Base-by-base conservation (phyloP, 164 flowering plant species). In the Umbellularia californica region DNA sequence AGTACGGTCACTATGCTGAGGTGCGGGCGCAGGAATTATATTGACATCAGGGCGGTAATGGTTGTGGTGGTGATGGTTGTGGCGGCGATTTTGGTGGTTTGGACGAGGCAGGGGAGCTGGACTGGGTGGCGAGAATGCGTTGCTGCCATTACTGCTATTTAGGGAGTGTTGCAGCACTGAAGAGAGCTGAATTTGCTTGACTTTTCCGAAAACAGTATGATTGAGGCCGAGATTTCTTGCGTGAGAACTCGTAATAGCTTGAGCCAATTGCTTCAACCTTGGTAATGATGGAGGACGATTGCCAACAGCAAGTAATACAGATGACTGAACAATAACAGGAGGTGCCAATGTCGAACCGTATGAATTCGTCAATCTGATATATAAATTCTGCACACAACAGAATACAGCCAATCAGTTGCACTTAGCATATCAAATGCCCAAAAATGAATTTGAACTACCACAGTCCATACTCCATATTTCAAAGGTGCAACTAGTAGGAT, bases 201-300 rank as follows among this genome's bases (percentile, higher is more conserved):
- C 98, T 81, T 75, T 88, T 58, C 98, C 98, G 82, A 93, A 93
- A 7, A 84, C 90, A 20, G 90, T 85, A 71, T 92, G 82, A 77
- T 89, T 88, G 63, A 93, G 90, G 70, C 98, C 98, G 58, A 93
- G 98, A 77, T 93, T 93, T 81, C 74, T 83, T 35, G 90, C 79
- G 76, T 84, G 88, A 65, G 97, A 87, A 70, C 86, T 87, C 1
- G 82, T 83, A 72, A 94, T 91, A 30, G 92, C 87, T 77, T 89
- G 90, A 77, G 96, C 97, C 78, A 94, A 81, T 80, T 94, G 95
- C 84, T 91, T 94, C 70, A 87, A 72, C 84, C 98, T 89, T 76
- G 82, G 75, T 72, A 27, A 68, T 14, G 73, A 58, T 22, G 92
- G 88, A 30, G 93, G 90, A 74, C 80, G 79, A 68, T 79, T 85